These are phyloP conservation scores for Talaromyces borbonicus DNA, from an alignment of 495 filamentous ascomycete species.

Conservation along the genomic window DNA sequence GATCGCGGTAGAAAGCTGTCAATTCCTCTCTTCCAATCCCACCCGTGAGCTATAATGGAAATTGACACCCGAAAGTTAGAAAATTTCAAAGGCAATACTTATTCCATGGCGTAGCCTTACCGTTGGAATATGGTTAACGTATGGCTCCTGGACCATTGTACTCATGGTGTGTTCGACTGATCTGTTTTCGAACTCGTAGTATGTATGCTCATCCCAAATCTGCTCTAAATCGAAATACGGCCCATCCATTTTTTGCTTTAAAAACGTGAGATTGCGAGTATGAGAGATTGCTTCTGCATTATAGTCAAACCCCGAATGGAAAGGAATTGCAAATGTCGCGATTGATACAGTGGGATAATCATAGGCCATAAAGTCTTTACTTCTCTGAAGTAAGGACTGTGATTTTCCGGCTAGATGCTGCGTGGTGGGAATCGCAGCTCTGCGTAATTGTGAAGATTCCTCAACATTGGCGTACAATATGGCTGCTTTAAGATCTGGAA, in stretches of 20 bases:
- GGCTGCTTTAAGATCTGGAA: neutral
- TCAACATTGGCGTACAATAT: neutral
- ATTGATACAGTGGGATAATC: conserved; percentile 19
- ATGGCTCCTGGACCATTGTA: conserved; percentile 48
- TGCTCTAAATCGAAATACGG: conserved; percentile 49
- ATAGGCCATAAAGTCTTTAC: conserved; percentile 10
- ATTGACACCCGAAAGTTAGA: too few relatives aligned
- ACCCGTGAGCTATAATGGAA: conserved; percentile 54
- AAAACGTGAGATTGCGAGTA: conserved; percentile 22
- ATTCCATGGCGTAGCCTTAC: too few relatives aligned
- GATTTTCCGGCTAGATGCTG: conserved; percentile 6
- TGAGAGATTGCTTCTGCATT: conserved; percentile 23
- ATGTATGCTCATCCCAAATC: conserved; percentile 49
- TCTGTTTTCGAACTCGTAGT: conserved; percentile 27
- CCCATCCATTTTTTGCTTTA: conserved; percentile 24
- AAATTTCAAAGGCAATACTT: too few relatives aligned
- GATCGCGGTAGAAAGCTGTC: conserved; percentile 57
- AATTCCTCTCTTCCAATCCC: conserved; percentile 57
- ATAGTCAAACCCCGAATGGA: conserved; percentile 20
- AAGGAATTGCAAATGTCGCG: conserved; percentile 22
- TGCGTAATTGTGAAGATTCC: neutral
- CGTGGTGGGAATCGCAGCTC: neutral
- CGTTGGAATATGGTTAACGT: conserved; percentile 50
- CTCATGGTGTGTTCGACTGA: conserved; percentile 38
- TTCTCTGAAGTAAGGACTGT: conserved; percentile 11